These are phyloP conservation scores for Naegleria fowleri DNA, from an alignment of 208 protist genomes.

Conservation along the genomic window DNA sequence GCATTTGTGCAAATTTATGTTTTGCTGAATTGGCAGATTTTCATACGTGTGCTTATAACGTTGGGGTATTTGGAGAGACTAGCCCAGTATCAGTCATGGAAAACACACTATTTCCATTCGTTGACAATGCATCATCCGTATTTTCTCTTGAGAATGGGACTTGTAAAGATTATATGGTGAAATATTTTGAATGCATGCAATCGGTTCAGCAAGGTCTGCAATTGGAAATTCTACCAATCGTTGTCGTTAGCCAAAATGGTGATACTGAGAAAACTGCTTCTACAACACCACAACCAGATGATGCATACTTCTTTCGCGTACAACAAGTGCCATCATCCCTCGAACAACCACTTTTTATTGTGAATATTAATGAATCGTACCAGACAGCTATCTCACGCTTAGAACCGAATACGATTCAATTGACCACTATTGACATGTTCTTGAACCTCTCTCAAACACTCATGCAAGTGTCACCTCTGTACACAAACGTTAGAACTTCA, in stretches of 20 bases:
- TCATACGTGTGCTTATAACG: background rate
- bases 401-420: background rate
- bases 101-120: background rate
- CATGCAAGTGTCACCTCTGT: background rate
- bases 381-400: background rate
- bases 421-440: background rate
- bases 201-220: background rate
- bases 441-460: background rate
- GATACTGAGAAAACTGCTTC: background rate
- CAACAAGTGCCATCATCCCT: background rate
- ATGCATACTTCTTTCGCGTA: background rate
- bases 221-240: background rate
- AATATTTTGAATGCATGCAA: background rate
- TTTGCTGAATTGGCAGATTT: background rate
- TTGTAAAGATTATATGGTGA: background rate
- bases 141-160: background rate
- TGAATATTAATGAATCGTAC: background rate
- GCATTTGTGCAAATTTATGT: background rate
- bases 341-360: background rate
- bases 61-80: background rate
- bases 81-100: background rate
- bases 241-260: too few species aligned
- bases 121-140: background rate
- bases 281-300: background rate
- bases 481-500: too few species aligned